A percentile compares a stretch with the other conserved stretches of the same genome.
Evolutionary conservation across 768 basidiomycete species (phyloP).

Genomic region (Suillus subalutaceus): DNA sequence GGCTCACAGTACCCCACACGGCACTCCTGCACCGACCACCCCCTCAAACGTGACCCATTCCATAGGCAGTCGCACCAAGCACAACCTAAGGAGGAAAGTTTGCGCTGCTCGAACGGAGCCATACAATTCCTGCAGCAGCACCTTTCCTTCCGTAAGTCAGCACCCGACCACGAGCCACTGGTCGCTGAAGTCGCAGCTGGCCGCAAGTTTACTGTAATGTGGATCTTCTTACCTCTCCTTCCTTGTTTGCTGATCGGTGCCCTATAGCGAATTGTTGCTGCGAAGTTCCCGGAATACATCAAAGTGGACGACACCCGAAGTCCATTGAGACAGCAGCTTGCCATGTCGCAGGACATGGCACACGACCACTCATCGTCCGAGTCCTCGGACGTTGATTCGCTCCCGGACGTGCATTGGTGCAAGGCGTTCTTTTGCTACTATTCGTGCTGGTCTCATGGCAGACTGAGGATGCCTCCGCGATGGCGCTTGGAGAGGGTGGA

Average conservation of each 20-base stretch:
- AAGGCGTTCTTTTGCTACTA: neutral
- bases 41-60: neutral
- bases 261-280: neutral
- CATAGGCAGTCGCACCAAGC: neutral
- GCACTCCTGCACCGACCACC: neutral
- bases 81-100: neutral
- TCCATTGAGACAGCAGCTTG: neutral
- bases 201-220: neutral
- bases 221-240: neutral
- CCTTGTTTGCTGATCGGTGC: neutral
- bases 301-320: neutral
- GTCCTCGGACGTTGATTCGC: neutral
- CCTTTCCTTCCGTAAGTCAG: neutral
- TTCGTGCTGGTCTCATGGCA: neutral
- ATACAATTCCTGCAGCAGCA: neutral
- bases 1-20: neutral
- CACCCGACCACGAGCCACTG: neutral
- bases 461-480: neutral
- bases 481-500: neutral
- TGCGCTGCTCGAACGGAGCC: neutral
- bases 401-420: constrained; percentile 1
- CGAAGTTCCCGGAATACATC: neutral
- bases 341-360: neutral
- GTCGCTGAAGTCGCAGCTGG: neutral
- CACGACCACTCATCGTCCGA: neutral